Evolutionary conservation across 2,329 filamentous ascomycete genomes (phyloP).

Genomic region (Penicillium sp.): DNA sequence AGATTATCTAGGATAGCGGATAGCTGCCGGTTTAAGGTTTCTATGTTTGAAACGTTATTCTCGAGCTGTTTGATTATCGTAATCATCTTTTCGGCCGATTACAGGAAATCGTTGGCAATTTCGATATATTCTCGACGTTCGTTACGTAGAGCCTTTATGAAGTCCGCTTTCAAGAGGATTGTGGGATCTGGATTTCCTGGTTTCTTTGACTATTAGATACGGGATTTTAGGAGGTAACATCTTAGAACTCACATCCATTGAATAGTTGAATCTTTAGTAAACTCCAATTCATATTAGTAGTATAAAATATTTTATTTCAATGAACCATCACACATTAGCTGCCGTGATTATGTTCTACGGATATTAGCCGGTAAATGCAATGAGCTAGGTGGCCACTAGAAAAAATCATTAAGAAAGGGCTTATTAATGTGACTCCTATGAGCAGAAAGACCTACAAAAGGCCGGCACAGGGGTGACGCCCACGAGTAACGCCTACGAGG

Average conservation of each 20-base stretch:
- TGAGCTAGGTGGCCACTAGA: not conserved
- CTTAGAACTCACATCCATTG: not conserved
- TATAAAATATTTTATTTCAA: not conserved
- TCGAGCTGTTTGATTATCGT: not conserved
- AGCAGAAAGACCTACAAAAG: no score
- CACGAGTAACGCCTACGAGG: not conserved
- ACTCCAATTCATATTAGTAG: not conserved
- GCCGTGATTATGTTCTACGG: not conserved
- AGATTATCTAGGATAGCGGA: not conserved
- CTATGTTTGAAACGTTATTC: not conserved
- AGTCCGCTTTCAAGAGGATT: not conserved
- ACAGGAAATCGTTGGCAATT: not conserved
- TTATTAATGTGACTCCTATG: not conserved
- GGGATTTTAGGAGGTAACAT: not conserved
- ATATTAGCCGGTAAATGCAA: not conserved
- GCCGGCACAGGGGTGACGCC: no score
- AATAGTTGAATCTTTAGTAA: not conserved
- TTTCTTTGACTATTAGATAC: not conserved
- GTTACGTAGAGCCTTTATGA: not conserved
- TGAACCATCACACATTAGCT: not conserved
- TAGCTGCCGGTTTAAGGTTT: not conserved
- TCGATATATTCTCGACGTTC: constrained; percentile 1
- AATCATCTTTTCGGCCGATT: not conserved
- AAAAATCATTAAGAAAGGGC: not conserved
- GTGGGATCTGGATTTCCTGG: not conserved